Evolutionary conservation across 345 rosid genomes (phyloP).

Genomic region (Raphanus sativus): DNA sequence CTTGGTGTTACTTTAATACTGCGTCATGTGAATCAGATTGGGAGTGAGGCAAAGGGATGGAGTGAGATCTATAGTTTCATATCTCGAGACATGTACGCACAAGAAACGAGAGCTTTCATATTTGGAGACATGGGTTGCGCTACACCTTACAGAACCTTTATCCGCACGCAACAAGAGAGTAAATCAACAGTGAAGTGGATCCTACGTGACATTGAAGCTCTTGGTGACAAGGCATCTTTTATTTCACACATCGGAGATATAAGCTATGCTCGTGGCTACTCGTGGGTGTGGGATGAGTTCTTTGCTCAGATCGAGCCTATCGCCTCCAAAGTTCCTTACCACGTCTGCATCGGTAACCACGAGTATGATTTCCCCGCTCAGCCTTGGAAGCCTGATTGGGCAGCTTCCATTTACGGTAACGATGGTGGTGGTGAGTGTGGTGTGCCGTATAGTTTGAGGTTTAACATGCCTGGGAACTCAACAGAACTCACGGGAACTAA

Average conservation of each 20-base stretch:
- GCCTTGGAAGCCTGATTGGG: conserved; percentile 94
- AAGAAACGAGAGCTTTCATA: conserved; percentile 77
- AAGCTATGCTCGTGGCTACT: conserved; percentile 90
- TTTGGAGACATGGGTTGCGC: conserved; percentile 93
- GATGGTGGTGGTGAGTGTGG: conserved; percentile 98
- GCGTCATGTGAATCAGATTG: conserved; percentile 50
- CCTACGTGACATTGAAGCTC: conserved; percentile 78
- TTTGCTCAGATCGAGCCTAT: conserved; percentile 75
- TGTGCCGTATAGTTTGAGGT: conserved; percentile 81
- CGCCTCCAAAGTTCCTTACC: conserved; percentile 81
- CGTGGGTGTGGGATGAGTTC: conserved; percentile 95
- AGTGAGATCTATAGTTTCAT: conserved; percentile 62
- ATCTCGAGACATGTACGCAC: conserved; percentile 49
- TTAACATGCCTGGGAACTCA: conserved; percentile 90
- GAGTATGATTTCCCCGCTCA: conserved; percentile 90
- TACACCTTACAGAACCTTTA: conserved; percentile 68
- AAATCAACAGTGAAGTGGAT: conserved; percentile 79
- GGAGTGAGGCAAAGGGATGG: conserved; percentile 89
- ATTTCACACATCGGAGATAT: conserved; percentile 92
- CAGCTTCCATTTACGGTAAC: conserved; percentile 46
- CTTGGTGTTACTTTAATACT: background rate
- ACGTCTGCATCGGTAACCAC: conserved; percentile 93
- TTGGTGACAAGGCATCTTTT: conserved; percentile 63
- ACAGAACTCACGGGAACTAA: conserved; percentile 65
- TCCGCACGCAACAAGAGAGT: conserved; percentile 84